A percentile compares a stretch with the other conserved stretches of the same genome.
Evolutionary conservation across 2,329 filamentous ascomycete species (phyloP).

Genomic region (Calonectria crousiana): DNA sequence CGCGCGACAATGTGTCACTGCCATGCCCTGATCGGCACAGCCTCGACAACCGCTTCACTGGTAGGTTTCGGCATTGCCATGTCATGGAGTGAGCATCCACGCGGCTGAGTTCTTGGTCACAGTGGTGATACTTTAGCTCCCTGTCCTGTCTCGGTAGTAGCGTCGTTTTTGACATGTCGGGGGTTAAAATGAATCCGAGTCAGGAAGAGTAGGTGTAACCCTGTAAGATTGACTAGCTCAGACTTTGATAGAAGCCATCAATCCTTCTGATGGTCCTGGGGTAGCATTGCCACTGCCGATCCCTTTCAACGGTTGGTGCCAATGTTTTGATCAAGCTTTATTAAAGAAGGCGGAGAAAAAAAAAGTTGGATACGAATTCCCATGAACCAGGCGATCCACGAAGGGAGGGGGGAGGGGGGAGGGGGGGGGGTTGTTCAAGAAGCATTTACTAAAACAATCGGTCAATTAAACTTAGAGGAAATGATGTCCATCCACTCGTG

Average conservation of each 20-base stretch:
- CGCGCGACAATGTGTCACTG: conserved; percentile 13
- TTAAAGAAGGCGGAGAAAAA: not conserved
- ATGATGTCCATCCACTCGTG: not conserved
- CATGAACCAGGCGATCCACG: not conserved
- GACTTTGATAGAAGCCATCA: not conserved
- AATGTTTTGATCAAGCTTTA: not conserved
- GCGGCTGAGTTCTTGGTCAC: not conserved
- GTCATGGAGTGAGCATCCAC: not conserved
- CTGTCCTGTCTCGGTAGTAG: conserved; percentile 1
- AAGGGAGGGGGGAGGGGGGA: too few species aligned
- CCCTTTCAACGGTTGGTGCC: not conserved
- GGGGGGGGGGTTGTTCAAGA: too few species aligned
- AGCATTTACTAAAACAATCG: not conserved
- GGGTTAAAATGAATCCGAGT: not conserved
- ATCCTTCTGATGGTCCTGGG: conserved; percentile 7
- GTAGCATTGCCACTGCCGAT: conserved; percentile 7
- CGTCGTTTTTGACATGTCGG: not conserved
- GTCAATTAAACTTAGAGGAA: not conserved
- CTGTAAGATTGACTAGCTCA: conserved; percentile 8
- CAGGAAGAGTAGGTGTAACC: not conserved
- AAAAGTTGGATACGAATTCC: not conserved
- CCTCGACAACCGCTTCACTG: not conserved
- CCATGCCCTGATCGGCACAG: conserved; percentile 13
- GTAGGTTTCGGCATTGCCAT: not conserved
- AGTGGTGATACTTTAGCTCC: not conserved